A percentile compares a stretch with the other conserved stretches of the same genome.
phyloP scores from a whole-genome alignment of 345 rosid genomes.

The Acer negundo region DNA sequence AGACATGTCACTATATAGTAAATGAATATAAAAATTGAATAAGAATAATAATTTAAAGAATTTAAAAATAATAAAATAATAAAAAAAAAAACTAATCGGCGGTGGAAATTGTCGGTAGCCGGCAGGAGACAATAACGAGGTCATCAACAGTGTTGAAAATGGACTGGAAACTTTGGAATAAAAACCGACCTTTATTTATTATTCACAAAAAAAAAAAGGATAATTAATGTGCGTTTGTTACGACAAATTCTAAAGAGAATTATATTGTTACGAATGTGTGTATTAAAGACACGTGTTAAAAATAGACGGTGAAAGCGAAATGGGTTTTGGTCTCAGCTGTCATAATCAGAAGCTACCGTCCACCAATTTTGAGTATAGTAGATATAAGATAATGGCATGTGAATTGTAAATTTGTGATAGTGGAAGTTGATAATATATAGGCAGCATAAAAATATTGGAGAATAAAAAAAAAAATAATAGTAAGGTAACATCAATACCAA shows the following conservation, averaged over 20 bases:
- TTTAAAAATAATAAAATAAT: not conserved
- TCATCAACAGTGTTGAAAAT: not conserved
- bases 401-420: not conserved
- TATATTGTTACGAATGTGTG: too few relatives aligned
- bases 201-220: too few relatives aligned
- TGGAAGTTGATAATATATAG: not conserved
- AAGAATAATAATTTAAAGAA: not conserved
- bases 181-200: not conserved
- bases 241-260: too few relatives aligned
- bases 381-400: not conserved
- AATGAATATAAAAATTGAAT: not conserved
- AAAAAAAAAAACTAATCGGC: not conserved
- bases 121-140: not conserved
- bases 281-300: too few relatives aligned
- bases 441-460: too few relatives aligned
- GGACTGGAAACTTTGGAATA: not conserved
- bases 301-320: not conserved
- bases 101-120: constrained; percentile 1
- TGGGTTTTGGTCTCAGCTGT: not conserved
- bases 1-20: not conserved
- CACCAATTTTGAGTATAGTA: not conserved
- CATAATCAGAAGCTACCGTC: constrained; percentile 8
- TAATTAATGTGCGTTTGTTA: too few relatives aligned
- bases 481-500: too few relatives aligned
- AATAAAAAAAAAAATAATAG: too few relatives aligned